Conservation (phyloP, 2,329 filamentous ascomycete species). For the Fusarium virguliforme region DNA sequence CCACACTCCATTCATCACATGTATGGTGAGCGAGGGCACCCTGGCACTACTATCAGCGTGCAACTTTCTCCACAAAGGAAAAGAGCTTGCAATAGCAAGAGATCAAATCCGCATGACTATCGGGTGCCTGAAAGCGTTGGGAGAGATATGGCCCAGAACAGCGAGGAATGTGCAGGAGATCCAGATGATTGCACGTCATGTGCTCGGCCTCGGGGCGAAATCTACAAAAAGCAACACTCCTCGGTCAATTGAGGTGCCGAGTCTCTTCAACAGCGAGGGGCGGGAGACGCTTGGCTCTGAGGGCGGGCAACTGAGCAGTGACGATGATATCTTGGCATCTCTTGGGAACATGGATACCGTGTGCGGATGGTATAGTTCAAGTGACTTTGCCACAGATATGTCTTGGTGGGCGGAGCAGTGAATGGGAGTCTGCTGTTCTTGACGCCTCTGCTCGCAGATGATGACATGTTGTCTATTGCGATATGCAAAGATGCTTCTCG, state of each 20-base stretch:
- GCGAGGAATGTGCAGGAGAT: slow-evolving; percentile 41
- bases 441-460: neutral
- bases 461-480: neutral
- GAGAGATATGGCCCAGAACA: slow-evolving; percentile 33
- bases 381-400: slow-evolving; percentile 4
- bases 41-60: slow-evolving; percentile 36
- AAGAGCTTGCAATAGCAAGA: slow-evolving; percentile 28
- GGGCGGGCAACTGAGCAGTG: neutral
- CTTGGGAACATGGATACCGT: slow-evolving; percentile 25
- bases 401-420: slow-evolving; percentile 3
- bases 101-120: slow-evolving; percentile 41
- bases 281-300: neutral
- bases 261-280: neutral
- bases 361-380: slow-evolving; percentile 20
- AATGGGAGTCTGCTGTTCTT: neutral
- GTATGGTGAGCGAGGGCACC: slow-evolving; percentile 43
- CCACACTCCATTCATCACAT: slow-evolving; percentile 37
- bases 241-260: neutral
- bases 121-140: slow-evolving; percentile 30
- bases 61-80: slow-evolving; percentile 25
- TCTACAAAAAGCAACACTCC: neutral
- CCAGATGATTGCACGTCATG: slow-evolving; percentile 42
- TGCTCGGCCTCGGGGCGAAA: slow-evolving; percentile 8
- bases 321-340: neutral
- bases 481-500: neutral